Conservation (phyloP, 768 basidiomycete species). For the Pulveroboletus sp. region DNA sequence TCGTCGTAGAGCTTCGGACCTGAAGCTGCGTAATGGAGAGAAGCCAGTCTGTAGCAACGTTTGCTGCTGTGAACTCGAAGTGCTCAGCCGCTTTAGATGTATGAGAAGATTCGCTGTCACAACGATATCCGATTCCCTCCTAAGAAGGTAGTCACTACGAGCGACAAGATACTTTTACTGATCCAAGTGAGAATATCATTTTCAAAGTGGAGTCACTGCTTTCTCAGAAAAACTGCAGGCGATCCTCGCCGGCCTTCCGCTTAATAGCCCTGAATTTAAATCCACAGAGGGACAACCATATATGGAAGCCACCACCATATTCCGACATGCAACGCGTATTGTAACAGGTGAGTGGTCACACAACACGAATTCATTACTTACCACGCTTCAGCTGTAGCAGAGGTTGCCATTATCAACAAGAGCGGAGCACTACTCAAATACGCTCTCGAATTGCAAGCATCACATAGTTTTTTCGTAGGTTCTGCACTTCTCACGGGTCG, state of each 20-base stretch:
- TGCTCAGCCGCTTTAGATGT: conserved; percentile 33
- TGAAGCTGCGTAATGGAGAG: conserved; percentile 70
- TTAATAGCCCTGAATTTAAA: conserved; percentile 67
- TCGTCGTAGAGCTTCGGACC: conserved; percentile 52
- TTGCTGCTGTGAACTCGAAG: background rate
- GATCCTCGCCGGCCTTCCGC: conserved; percentile 63
- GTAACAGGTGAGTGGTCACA: conserved; percentile 50
- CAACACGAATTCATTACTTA: background rate
- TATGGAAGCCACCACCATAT: conserved; percentile 64
- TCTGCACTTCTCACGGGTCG: background rate
- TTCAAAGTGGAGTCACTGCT: background rate
- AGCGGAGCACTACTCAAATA: conserved; percentile 65
- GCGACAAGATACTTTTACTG: conserved; percentile 77
- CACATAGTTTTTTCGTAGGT: background rate
- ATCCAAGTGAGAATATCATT: conserved; percentile 53
- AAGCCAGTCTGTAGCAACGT: conserved; percentile 46
- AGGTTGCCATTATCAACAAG: conserved; percentile 63
- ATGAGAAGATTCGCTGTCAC: conserved; percentile 64
- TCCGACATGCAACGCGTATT: conserved; percentile 73
- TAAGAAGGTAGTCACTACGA: conserved; percentile 62
- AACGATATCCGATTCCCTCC: conserved; percentile 77
- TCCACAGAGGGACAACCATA: conserved; percentile 64
- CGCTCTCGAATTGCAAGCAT: conserved; percentile 67
- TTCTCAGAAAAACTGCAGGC: conserved; percentile 42
- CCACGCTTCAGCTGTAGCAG: conserved; percentile 59